phyloP scores from a whole-genome alignment of 306 rosid genomes.

The Lithocarpus polystachyus region DNA sequence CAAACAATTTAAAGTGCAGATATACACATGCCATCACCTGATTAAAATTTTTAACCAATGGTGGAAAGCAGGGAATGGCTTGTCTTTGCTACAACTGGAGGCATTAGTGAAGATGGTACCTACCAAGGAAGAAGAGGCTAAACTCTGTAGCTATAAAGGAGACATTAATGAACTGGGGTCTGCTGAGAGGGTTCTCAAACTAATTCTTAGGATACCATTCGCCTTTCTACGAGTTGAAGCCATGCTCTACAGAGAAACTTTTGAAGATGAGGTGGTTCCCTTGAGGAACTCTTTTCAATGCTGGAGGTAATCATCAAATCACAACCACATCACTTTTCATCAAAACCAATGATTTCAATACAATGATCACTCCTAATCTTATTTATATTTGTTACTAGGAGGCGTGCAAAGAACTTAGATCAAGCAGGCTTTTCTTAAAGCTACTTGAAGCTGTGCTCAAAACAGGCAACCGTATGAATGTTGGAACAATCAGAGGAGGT shows the following conservation, averaged over 20 bases:
- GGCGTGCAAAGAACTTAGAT: conserved; percentile 89
- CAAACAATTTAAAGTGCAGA: no score
- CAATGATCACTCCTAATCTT: background rate
- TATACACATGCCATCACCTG: background rate
- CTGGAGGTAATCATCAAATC: conserved; percentile 61
- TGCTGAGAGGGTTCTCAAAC: conserved; percentile 70
- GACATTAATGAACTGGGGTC: conserved; percentile 78
- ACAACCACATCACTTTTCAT: background rate
- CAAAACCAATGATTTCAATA: background rate
- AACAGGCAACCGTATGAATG: conserved; percentile 96
- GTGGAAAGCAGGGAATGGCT: conserved; percentile 60
- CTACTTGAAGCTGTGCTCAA: conserved; percentile 88
- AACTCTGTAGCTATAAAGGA: conserved; percentile 68
- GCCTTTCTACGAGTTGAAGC: conserved; percentile 78
- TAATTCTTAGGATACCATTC: conserved; percentile 58
- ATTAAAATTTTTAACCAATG: background rate
- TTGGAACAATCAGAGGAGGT: conserved; percentile 93
- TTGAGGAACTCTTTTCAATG: conserved; percentile 86
- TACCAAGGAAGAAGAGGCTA: conserved; percentile 80
- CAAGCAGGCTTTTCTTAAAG: conserved; percentile 91
- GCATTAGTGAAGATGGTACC: conserved; percentile 90
- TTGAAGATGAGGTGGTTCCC: conserved; percentile 89
- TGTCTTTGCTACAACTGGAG: conserved; percentile 76
- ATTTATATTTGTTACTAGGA: conserved; percentile 43
- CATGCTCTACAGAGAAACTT: conserved; percentile 85